Evolutionary conservation across 2,329 filamentous ascomycete species (phyloP).

Genomic region (Plectosphaerella plurivora): DNA sequence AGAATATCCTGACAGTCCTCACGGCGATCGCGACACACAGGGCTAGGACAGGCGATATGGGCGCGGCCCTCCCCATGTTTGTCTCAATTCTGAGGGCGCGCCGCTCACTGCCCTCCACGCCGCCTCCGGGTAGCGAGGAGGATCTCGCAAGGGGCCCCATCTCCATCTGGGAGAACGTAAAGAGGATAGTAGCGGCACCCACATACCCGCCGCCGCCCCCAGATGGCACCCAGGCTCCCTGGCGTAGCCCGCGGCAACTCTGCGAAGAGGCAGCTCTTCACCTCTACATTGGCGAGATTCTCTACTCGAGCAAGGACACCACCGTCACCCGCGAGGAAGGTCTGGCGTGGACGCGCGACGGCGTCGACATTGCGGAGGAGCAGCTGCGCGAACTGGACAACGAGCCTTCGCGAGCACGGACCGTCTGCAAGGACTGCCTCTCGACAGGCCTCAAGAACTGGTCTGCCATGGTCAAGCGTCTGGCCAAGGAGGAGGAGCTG

Average conservation of each 20-base stretch:
- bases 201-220: slow-evolving; percentile 67
- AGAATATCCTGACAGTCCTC: slow-evolving; percentile 70
- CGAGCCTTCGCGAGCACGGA: slow-evolving; percentile 17
- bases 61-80: slow-evolving; percentile 74
- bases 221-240: slow-evolving; percentile 64
- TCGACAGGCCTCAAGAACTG: slow-evolving; percentile 75
- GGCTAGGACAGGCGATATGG: slow-evolving; percentile 63
- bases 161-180: slow-evolving; percentile 5
- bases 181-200: slow-evolving; percentile 36
- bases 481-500: slow-evolving; percentile 49
- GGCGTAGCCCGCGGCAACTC: slow-evolving; percentile 58
- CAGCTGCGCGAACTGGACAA: slow-evolving; percentile 45
- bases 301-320: slow-evolving; percentile 63
- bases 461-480: slow-evolving; percentile 69
- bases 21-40: slow-evolving; percentile 77
- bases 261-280: slow-evolving; percentile 86
- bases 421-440: slow-evolving; percentile 73
- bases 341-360: slow-evolving; percentile 84
- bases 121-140: slow-evolving; percentile 14
- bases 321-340: slow-evolving; percentile 57
- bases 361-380: slow-evolving; percentile 74
- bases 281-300: slow-evolving; percentile 89
- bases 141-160: not conserved
- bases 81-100: slow-evolving; percentile 79
- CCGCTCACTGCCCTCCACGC: slow-evolving; percentile 47